Evolutionary conservation across 2,329 filamentous ascomycete species (phyloP).

Genomic region (Colletotrichum tropicale): DNA sequence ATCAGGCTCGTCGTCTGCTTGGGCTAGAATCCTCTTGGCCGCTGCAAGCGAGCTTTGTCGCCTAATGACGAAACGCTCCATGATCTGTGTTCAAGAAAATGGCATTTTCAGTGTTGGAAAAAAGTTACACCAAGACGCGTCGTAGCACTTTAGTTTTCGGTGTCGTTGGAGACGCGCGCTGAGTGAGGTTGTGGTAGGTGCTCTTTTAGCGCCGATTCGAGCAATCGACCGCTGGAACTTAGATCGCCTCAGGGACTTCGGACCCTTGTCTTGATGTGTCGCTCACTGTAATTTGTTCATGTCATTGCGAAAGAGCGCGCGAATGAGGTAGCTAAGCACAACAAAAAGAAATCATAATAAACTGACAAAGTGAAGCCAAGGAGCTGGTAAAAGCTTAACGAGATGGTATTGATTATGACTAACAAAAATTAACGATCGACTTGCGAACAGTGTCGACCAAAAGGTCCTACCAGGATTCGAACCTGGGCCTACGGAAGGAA

Average conservation of each 20-base stretch:
- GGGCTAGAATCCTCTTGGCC: conserved; percentile 4
- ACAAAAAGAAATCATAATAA: too few species aligned
- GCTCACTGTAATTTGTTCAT: neutral
- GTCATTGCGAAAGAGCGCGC: neutral
- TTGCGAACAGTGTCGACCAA: fast-evolving
- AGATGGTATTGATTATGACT: too few species aligned
- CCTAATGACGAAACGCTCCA: conserved; percentile 1
- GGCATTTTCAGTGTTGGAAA: neutral
- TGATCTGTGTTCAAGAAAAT: neutral
- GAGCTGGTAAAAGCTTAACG: too few species aligned
- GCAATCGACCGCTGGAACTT: neutral
- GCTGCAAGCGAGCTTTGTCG: conserved; percentile 20
- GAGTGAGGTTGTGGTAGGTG: neutral
- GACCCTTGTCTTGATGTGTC: neutral
- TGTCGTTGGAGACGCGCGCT: neutral
- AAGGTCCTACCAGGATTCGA: conserved; percentile 16
- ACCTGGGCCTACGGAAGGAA: conserved; percentile 16
- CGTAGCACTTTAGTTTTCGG: neutral
- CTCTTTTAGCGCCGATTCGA: conserved; percentile 10
- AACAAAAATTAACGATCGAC: fast-evolving
- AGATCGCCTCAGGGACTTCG: neutral
- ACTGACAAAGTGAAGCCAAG: too few species aligned
- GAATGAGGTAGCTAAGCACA: neutral
- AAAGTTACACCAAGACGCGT: neutral
- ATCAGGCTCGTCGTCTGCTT: conserved; percentile 8